A percentile compares a stretch with the other conserved stretches of the same genome.
Evolutionary conservation across 1,284 basidiomycete species (phyloP).

Genomic region (Gymnopus androsaceus): DNA sequence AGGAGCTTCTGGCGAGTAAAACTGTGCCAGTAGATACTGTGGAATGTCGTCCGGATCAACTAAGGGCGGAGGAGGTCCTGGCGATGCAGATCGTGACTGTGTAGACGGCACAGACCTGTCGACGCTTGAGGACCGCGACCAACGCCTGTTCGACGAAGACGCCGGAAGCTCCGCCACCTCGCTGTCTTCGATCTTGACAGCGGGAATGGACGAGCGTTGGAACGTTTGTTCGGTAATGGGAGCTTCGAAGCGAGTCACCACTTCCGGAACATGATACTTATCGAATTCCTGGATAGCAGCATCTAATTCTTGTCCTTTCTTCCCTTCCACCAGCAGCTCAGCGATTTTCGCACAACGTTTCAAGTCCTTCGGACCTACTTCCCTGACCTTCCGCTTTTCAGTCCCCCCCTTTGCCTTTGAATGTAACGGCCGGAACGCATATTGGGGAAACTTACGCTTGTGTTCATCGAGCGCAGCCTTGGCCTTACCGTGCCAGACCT

Average conservation of each 20-base stretch:
- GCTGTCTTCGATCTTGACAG: slow-evolving; percentile 2
- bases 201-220: slow-evolving; percentile 17
- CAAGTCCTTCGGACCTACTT: slow-evolving; percentile 69
- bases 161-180: neutral
- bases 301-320: slow-evolving; percentile 70
- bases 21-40: neutral
- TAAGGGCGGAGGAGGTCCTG: slow-evolving; percentile 7
- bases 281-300: slow-evolving; percentile 75
- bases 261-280: slow-evolving; percentile 60
- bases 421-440: slow-evolving; percentile 68
- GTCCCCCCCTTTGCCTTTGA: slow-evolving; percentile 43
- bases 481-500: slow-evolving; percentile 70
- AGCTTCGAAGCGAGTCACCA: slow-evolving; percentile 69
- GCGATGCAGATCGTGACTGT: slow-evolving; percentile 8
- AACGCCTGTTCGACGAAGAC: neutral
- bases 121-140: slow-evolving; percentile 1
- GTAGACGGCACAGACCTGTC: neutral
- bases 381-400: slow-evolving; percentile 63
- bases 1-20: neutral
- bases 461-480: slow-evolving; percentile 67
- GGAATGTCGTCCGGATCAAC: slow-evolving; percentile 8
- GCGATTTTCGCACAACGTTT: slow-evolving; percentile 77
- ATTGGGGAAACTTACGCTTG: slow-evolving; percentile 67
- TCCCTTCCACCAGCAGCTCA: slow-evolving; percentile 72
- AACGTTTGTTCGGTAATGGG: slow-evolving; percentile 68